Evolutionary conservation across 2,329 filamentous ascomycete genomes (phyloP).

Genomic region (Samsoniella hepiali): DNA sequence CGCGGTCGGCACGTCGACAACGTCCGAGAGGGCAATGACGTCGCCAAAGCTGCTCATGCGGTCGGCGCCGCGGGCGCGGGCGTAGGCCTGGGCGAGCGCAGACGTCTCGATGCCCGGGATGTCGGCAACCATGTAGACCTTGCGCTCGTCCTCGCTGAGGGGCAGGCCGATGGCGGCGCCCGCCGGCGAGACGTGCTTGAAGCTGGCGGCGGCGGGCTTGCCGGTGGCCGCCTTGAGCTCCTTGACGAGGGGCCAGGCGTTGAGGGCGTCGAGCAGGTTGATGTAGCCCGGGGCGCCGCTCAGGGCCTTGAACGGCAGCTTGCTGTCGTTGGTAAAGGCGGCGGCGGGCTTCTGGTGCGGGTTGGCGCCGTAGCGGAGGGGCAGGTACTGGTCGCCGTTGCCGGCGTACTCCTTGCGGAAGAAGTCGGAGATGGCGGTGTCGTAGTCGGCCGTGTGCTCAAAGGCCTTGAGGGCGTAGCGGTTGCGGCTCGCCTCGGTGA

Average conservation of each 20-base stretch:
- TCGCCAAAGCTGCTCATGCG: conserved; percentile 99
- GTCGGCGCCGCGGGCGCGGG: conserved; percentile 90
- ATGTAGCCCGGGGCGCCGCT: conserved; percentile 91
- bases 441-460: conserved; percentile 96
- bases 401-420: conserved; percentile 96
- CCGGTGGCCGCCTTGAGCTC: conserved; percentile 87
- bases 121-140: conserved; percentile 98
- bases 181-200: conserved; percentile 98
- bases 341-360: conserved; percentile 97
- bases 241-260: conserved; percentile 95
- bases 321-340: conserved; percentile 69
- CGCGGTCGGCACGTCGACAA: conserved; percentile 88
- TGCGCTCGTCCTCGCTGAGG: conserved; percentile 81
- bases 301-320: conserved; percentile 92
- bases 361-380: conserved; percentile 93
- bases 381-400: conserved; percentile 75
- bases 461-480: conserved; percentile 95
- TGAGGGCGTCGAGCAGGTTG: conserved; percentile 93
- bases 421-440: conserved; percentile 90
- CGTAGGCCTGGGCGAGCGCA: conserved; percentile 87
- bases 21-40: conserved; percentile 86
- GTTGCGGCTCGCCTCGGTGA: conserved; percentile 81
- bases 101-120: conserved; percentile 86
- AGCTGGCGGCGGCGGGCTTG: conserved; percentile 88
- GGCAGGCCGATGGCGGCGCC: conserved; percentile 92